Evolutionary conservation across 2,329 filamentous ascomycete species (phyloP), one percentile per base, ranked within the genome.

Genomic region (Magnaporthiopsis rhizophila): DNA sequence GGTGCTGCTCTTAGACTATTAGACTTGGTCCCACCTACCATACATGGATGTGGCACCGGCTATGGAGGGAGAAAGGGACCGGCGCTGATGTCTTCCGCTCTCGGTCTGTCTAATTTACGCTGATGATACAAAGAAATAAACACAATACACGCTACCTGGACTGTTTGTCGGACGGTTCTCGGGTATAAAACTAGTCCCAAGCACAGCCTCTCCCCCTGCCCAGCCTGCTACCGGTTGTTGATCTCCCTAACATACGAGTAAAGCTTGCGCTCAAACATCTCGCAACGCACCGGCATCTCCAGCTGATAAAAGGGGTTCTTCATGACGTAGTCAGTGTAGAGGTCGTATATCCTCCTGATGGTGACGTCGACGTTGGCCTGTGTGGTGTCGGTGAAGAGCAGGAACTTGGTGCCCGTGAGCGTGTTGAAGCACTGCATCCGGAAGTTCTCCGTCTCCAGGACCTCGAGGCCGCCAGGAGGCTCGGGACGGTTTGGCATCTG

Each of bases 261-360:
- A 68, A 97, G 76, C 76, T 91, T 91, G 70, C 93, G 83, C 75
- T 99, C 95, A 79, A 97, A 99, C 70, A 92, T 90, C 73, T 98
- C 95, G 77, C 95, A 97, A 67, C 95, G 84, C 64, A 99, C 87
- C 8, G 95, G 95, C 93, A 98, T 99, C 79, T 99, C 95, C 65
- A 97, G 82, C 73, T 95, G 93, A 78, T 98, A 98, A 74, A 99
- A 99, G 0, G 95, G 95, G 76, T 99, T 99, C 83, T 98, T 99
- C 92, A 97, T 98, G 70, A 99, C 95, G 75, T 91, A 98, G 77
- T 99, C 95, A 62, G 91, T 86, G 79, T 98, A 99, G 63, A 98
- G 79, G 75, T 98, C 95, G 75, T 99, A 98, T 71, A 97, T 89
- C 75, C 87, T 89, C 73, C 87, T 84, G 70, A 97, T 88, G 59